Evolutionary conservation across 2,329 filamentous ascomycete species (phyloP).

Genomic region (Nothophoma quercina): DNA sequence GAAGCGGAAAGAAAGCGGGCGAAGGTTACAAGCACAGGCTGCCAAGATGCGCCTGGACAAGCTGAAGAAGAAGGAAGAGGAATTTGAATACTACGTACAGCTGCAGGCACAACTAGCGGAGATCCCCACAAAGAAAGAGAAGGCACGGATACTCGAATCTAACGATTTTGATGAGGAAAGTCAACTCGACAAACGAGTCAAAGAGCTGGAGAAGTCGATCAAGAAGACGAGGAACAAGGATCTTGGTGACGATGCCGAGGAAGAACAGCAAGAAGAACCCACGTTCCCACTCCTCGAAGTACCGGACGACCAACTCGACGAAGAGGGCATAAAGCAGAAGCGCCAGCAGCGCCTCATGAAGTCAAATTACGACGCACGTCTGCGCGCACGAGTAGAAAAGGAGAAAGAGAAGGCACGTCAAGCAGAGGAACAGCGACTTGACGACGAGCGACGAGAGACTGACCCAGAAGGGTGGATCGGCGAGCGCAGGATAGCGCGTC

Average conservation of each 20-base stretch:
- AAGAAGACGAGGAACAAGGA: slow-evolving; percentile 92
- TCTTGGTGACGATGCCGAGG: slow-evolving; percentile 75
- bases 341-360: slow-evolving; percentile 92
- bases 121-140: slow-evolving; percentile 88
- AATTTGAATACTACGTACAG: slow-evolving; percentile 91
- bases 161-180: slow-evolving; percentile 93
- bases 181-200: slow-evolving; percentile 82
- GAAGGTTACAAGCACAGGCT: slow-evolving; percentile 91
- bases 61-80: slow-evolving; percentile 92
- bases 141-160: slow-evolving; percentile 77
- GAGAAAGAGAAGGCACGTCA: slow-evolving; percentile 86
- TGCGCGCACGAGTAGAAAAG: slow-evolving; percentile 94
- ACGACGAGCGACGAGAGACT: slow-evolving; percentile 82
- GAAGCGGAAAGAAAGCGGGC: slow-evolving; percentile 91
- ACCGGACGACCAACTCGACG: slow-evolving; percentile 91
- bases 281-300: slow-evolving; percentile 89
- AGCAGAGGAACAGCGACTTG: slow-evolving; percentile 82
- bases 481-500: slow-evolving; percentile 77
- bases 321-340: slow-evolving; percentile 90
- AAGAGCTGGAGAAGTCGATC: slow-evolving; percentile 89
- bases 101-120: slow-evolving; percentile 73
- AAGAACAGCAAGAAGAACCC: slow-evolving; percentile 79
- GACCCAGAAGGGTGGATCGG: slow-evolving; percentile 87
- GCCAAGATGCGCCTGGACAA: slow-evolving; percentile 97
- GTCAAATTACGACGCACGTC: slow-evolving; percentile 90